Conservation (phyloP, 768 basidiomycete species). For the Rossbeevera mucosa region DNA sequence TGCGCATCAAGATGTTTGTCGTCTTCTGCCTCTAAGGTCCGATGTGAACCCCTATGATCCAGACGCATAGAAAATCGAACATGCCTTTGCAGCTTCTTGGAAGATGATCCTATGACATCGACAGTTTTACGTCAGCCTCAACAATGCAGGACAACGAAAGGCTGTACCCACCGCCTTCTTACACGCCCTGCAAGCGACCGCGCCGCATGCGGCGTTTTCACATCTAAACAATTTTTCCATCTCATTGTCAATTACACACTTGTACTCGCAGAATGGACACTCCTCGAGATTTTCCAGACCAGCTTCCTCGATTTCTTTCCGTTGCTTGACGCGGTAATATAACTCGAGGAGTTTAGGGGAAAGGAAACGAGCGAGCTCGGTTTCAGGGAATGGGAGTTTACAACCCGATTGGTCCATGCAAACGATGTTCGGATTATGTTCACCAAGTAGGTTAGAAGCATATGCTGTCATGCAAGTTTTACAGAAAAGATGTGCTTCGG, state of each 20-base stretch:
- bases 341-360: slow-evolving; percentile 60
- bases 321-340: slow-evolving; percentile 71
- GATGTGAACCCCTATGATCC: background rate
- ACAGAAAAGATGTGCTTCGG: slow-evolving; percentile 88
- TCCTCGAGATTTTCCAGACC: slow-evolving; percentile 77
- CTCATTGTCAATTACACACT: slow-evolving; percentile 67
- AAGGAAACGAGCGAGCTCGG: slow-evolving; percentile 67
- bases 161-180: slow-evolving; percentile 55
- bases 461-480: slow-evolving; percentile 63
- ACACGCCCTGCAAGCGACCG: slow-evolving; percentile 75
- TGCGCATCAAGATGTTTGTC: slow-evolving; percentile 71
- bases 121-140: background rate
- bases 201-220: slow-evolving; percentile 61
- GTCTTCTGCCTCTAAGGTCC: slow-evolving; percentile 58
- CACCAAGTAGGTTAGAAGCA: slow-evolving; percentile 61
- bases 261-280: slow-evolving; percentile 90
- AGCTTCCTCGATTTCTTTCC: slow-evolving; percentile 75
- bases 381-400: slow-evolving; percentile 58
- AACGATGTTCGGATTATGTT: slow-evolving; percentile 55
- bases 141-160: background rate
- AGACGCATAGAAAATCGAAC: background rate
- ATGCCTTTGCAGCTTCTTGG: slow-evolving; percentile 77
- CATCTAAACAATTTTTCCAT: slow-evolving; percentile 59
- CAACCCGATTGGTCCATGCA: slow-evolving; percentile 85
- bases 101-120: slow-evolving; percentile 61